Evolutionary conservation across 192 early-diverging fungal species (phyloP).

Genomic region (Linnemannia elongata): DNA sequence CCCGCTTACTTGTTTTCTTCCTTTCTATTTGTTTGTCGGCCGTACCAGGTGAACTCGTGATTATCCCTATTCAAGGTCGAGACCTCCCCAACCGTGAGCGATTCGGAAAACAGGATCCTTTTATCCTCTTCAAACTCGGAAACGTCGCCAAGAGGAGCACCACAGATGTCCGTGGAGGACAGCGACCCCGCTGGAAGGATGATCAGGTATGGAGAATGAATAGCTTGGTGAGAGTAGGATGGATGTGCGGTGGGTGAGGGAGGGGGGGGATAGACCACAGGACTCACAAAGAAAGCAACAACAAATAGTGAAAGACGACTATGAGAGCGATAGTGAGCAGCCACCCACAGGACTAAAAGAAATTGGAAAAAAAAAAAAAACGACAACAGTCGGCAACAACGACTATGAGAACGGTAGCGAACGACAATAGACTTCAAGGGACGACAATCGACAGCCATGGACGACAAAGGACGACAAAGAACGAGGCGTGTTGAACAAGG

Average conservation of each 20-base stretch:
- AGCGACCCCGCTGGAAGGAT: slow-evolving; percentile 68
- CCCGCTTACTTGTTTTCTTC: not conserved
- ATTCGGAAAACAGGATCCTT: slow-evolving; percentile 71
- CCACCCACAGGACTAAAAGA: no score
- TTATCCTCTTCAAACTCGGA: slow-evolving; percentile 64
- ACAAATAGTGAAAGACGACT: no score
- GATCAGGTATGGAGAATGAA: slow-evolving; percentile 58
- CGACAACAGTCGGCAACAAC: no score
- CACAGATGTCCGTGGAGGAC: slow-evolving; percentile 70
- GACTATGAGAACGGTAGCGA: no score
- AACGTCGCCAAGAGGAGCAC: slow-evolving; percentile 61
- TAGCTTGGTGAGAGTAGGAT: no score
- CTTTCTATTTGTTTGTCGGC: not conserved
- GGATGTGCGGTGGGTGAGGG: no score
- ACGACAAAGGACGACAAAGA: not conserved
- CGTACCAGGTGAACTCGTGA: slow-evolving; percentile 43
- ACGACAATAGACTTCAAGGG: not conserved
- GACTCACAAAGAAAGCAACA: no score
- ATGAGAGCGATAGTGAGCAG: no score
- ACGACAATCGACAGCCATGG: not conserved
- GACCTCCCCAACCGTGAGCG: slow-evolving; percentile 51
- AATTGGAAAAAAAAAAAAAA: no score
- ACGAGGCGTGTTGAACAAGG: not conserved
- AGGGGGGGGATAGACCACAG: no score
- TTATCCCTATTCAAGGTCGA: slow-evolving; percentile 54